Percentiles rank a stretch among this genome's conserved stretches.
Evolutionary conservation across 768 basidiomycete species (phyloP).

Genomic region (Dentipellis fragilis): DNA sequence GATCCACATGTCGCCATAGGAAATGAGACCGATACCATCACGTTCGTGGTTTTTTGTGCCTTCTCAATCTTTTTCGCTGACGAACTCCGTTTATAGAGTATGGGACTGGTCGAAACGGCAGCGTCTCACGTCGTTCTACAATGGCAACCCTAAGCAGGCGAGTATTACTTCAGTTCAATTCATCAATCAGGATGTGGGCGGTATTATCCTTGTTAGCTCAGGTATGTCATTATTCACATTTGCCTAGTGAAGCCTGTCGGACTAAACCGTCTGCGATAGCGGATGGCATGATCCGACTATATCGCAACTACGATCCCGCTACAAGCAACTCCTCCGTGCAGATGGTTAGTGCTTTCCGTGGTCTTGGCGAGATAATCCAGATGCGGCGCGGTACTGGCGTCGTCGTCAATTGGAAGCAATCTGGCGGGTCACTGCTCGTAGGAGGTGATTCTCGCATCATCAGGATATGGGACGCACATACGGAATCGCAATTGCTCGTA

Average conservation of each 20-base stretch:
- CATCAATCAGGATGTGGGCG: constrained; percentile 93
- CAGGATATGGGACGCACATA: constrained; percentile 91
- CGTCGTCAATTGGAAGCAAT: constrained; percentile 90
- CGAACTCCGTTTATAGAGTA: constrained; percentile 40
- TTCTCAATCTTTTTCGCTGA: neutral
- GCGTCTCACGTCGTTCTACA: constrained; percentile 75
- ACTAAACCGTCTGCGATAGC: constrained; percentile 32
- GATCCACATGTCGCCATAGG: constrained; percentile 83
- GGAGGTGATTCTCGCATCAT: constrained; percentile 88
- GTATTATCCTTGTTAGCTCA: constrained; percentile 80
- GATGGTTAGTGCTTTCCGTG: constrained; percentile 92
- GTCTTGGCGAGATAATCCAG: constrained; percentile 66
- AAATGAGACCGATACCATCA: constrained; percentile 80
- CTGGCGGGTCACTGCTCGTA: constrained; percentile 73
- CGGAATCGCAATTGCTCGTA: constrained; percentile 70
- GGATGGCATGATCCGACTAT: constrained; percentile 87
- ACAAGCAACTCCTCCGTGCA: constrained; percentile 66
- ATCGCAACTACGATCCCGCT: constrained; percentile 80
- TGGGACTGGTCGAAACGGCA: constrained; percentile 90
- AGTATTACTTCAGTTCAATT: constrained; percentile 83
- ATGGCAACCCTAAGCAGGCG: constrained; percentile 75
- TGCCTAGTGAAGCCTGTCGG: neutral
- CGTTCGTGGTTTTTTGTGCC: constrained; percentile 33
- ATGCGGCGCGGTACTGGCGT: constrained; percentile 74
- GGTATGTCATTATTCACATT: constrained; percentile 35